Conservation (phyloP, 352 stramenopile genomes). For the Globisporangium acanthophoron region DNA sequence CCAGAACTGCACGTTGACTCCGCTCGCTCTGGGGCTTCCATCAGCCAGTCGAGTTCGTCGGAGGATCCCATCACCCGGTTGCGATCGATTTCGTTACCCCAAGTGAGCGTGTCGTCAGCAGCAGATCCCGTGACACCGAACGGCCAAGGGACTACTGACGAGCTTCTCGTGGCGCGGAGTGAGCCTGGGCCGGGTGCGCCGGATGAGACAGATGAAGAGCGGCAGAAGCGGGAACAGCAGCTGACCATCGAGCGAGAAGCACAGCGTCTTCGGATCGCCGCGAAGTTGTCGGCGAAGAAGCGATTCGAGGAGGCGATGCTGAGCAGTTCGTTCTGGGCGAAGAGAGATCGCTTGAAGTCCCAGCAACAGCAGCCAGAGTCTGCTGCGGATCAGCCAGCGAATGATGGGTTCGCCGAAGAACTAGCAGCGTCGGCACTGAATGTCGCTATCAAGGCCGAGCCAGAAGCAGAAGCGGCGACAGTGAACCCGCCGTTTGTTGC, state of each 20-base stretch:
- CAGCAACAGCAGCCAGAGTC: constrained; percentile 7
- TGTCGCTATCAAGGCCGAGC: background rate
- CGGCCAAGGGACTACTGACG: constrained; percentile 3
- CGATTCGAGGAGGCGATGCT: constrained; percentile 70
- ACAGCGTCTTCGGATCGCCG: constrained; percentile 51
- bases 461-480: background rate
- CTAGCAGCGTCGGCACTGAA: background rate
- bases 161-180: background rate
- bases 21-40: no score
- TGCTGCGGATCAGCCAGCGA: background rate
- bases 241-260: constrained; percentile 63
- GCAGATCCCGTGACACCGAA: constrained; percentile 8
- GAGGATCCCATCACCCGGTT: constrained; percentile 7
- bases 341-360: constrained; percentile 43
- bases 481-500: background rate
- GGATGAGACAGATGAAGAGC: constrained; percentile 23
- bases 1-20: no score
- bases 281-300: constrained; percentile 69
- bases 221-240: constrained; percentile 45
- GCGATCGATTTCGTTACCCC: constrained; percentile 9
- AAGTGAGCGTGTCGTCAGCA: background rate
- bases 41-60: background rate
- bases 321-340: constrained; percentile 56
- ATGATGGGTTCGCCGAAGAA: background rate
- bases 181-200: background rate